These are phyloP conservation scores for Psilocybe cyanescens DNA, from an alignment of 768 basidiomycete species.

Conservation along the genomic window DNA sequence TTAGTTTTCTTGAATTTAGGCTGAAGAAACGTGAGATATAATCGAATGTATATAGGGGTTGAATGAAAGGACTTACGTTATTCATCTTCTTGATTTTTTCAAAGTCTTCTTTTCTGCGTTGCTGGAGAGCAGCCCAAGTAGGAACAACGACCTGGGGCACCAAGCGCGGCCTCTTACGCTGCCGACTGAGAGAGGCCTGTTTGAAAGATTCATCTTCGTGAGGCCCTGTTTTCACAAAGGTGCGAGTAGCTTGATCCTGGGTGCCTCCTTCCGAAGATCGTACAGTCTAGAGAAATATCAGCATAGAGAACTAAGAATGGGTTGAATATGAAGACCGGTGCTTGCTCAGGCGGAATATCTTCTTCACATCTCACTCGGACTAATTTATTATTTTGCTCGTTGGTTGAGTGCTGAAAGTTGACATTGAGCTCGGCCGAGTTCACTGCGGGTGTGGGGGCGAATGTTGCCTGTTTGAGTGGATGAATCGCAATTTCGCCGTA, in stretches of 20 bases:
- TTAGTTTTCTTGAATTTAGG: constrained; percentile 14
- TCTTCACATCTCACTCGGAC: too few relatives aligned
- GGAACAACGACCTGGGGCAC: constrained; percentile 9
- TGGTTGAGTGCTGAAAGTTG: too few relatives aligned
- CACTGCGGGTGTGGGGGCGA: too few relatives aligned
- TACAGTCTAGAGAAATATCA: too few relatives aligned
- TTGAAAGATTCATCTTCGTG: neutral
- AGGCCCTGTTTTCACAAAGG: neutral
- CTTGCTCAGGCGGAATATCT: too few relatives aligned
- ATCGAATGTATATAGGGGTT: neutral
- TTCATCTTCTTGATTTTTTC: constrained; percentile 15
- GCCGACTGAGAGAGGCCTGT: neutral
- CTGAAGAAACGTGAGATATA: neutral
- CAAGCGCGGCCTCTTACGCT: neutral
- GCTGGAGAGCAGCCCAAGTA: constrained; percentile 4
- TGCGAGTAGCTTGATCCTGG: neutral
- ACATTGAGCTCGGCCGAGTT: too few relatives aligned
- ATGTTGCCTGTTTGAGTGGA: too few relatives aligned
- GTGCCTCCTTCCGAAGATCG: neutral
- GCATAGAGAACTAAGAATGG: too few relatives aligned
- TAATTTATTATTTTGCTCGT: too few relatives aligned
- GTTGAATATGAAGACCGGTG: too few relatives aligned
- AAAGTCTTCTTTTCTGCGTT: constrained; percentile 6
- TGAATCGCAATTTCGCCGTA: too few relatives aligned
- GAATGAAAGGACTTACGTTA: constrained; percentile 7